Percentiles rank a stretch among this genome's conserved stretches.
phyloP scores from a whole-genome alignment of 2,329 filamentous ascomycete genomes.

The Venturia asperata region DNA sequence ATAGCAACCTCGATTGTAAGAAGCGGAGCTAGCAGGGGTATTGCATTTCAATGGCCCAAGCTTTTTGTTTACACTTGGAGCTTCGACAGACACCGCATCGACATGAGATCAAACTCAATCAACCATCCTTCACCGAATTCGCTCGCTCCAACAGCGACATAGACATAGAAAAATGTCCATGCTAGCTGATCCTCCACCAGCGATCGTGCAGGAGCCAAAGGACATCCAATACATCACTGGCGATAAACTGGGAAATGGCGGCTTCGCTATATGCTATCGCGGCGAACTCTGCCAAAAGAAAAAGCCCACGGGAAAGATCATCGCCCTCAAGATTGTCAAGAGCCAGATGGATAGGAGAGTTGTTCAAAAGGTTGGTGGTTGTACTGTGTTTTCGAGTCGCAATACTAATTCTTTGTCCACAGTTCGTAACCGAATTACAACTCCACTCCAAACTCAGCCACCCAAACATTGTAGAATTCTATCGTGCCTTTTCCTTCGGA shows the following conservation, averaged over 20 bases:
- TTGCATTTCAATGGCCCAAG: neutral
- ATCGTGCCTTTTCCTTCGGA: slow-evolving; percentile 85
- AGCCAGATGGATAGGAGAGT: slow-evolving; percentile 75
- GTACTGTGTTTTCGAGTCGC: slow-evolving; percentile 19
- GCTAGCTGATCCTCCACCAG: slow-evolving; percentile 42
- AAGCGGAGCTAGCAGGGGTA: neutral
- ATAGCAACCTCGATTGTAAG: neutral
- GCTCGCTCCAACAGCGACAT: slow-evolving; percentile 7
- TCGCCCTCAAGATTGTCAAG: slow-evolving; percentile 76
- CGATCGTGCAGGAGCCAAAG: slow-evolving; percentile 59
- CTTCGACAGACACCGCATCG: neutral
- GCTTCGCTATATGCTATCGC: slow-evolving; percentile 75
- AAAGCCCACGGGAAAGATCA: slow-evolving; percentile 55
- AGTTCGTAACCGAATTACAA: slow-evolving; percentile 78
- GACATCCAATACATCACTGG: slow-evolving; percentile 67
- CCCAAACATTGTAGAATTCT: slow-evolving; percentile 90
- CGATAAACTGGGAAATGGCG: slow-evolving; percentile 69
- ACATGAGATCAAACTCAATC: neutral
- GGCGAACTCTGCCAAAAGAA: slow-evolving; percentile 54
- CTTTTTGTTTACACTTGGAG: slow-evolving; percentile 2
- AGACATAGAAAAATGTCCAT: slow-evolving; percentile 14
- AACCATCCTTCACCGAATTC: slow-evolving; percentile 7
- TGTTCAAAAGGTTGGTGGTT: slow-evolving; percentile 63
- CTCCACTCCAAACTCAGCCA: slow-evolving; percentile 98
- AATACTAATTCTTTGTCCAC: slow-evolving; percentile 46